Percentiles rank a stretch among this genome's conserved stretches.
Evolutionary conservation across 176 grass and related monocot species (phyloP).

Genomic region (Sorghum bicolor): Sorghum_bicolor_NCBIv3 NC_012875.2:55831001-55831500

Average conservation of each 20-base stretch:
- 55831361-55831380: constrained; percentile 75
- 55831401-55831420: constrained; percentile 91
- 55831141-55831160: constrained; percentile 7
- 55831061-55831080: constrained; percentile 73
- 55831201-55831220: constrained; percentile 97
- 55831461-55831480: constrained; percentile 63
- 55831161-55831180: constrained; percentile 46
- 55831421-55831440: constrained; percentile 79
- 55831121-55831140: constrained; percentile 39
- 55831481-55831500: constrained; percentile 5
- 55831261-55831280: constrained; percentile 26
- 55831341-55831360: constrained; percentile 86
- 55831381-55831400: constrained; percentile 94
- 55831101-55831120: constrained; percentile 45
- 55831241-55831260: constrained; percentile 90
- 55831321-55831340: constrained; percentile 56
- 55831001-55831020: constrained; percentile 61
- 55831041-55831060: constrained; percentile 65
- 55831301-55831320: constrained; percentile 16
- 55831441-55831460: constrained; percentile 95
- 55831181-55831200: constrained; percentile 91
- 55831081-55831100: constrained; percentile 29
- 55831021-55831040: constrained; percentile 60
- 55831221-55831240: constrained; percentile 96
- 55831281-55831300: constrained; percentile 10